phyloP scores from a whole-genome alignment of 2,329 filamentous ascomycete species.

The Epichloe amarillans region DNA sequence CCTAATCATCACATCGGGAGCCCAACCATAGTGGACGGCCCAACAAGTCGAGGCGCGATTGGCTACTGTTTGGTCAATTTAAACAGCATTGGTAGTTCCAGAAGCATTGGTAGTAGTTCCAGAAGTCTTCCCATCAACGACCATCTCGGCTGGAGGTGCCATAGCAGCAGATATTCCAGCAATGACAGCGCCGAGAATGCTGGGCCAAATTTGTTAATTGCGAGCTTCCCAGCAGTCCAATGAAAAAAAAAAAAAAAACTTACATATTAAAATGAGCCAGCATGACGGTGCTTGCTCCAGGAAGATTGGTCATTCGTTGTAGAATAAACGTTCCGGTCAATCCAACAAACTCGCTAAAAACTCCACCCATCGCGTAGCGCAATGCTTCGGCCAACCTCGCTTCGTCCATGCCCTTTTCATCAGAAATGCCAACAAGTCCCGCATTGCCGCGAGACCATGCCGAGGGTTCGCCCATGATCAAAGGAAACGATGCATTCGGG shows the following conservation, averaged over 20 bases:
- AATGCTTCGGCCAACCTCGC: not conserved
- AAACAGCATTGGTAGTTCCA: not conserved
- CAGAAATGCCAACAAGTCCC: not conserved
- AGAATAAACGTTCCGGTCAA: conserved; percentile 1
- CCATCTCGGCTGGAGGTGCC: not conserved
- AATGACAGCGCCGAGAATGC: conserved; percentile 10
- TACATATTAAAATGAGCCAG: conserved; percentile 14
- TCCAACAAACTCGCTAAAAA: not conserved
- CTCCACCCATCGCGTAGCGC: too few relatives aligned
- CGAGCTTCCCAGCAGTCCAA: not conserved
- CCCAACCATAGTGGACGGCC: not conserved
- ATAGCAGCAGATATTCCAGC: conserved; percentile 9
- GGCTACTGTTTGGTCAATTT: not conserved
- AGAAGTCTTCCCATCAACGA: not conserved
- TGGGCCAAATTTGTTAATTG: conserved; percentile 8
- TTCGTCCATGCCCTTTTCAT: not conserved
- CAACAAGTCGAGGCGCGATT: not conserved
- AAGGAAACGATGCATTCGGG: not conserved
- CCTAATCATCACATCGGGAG: too few relatives aligned
- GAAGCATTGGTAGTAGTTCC: not conserved
- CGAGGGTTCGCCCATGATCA: not conserved
- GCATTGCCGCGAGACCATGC: not conserved
- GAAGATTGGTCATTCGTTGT: not conserved
- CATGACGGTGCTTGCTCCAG: conserved; percentile 4
- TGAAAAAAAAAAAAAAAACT: not conserved